phyloP scores from a whole-genome alignment of 495 filamentous ascomycete genomes.

The Recurvomyces mirabilis region DNA sequence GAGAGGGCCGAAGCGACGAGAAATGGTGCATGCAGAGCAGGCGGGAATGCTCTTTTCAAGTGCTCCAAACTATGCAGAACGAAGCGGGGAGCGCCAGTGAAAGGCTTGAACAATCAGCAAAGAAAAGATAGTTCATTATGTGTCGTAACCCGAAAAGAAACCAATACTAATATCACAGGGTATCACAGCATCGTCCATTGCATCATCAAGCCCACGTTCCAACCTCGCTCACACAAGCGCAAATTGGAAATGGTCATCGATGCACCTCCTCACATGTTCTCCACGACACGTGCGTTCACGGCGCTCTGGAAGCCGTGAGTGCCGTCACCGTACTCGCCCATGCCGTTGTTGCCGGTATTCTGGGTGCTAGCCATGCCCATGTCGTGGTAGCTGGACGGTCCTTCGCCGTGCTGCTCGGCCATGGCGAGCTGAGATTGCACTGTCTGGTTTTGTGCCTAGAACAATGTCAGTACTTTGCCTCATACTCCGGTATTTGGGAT shows the following conservation, averaged over 20 bases:
- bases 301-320: conserved; percentile 63
- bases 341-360: conserved; percentile 10
- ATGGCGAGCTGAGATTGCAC: conserved; percentile 26
- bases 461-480: too few relatives aligned
- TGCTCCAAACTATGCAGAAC: too few relatives aligned
- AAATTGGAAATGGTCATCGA: too few relatives aligned
- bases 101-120: too few relatives aligned
- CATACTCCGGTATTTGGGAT: too few relatives aligned
- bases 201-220: neutral
- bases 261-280: conserved; percentile 69
- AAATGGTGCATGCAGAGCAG: too few relatives aligned
- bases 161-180: neutral
- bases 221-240: too few relatives aligned
- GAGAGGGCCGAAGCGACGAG: too few relatives aligned
- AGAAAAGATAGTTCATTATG: too few relatives aligned
- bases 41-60: too few relatives aligned
- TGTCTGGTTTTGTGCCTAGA: conserved; percentile 35
- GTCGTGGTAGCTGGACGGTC: conserved; percentile 42
- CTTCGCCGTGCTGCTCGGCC: conserved; percentile 43
- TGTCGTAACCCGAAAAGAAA: neutral
- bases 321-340: conserved; percentile 36
- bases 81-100: too few relatives aligned
- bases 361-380: neutral
- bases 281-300: conserved; percentile 73
- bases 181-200: neutral